phyloP scores from a whole-genome alignment of 129 eudicot species.

The Glebionis coronaria region DNA sequence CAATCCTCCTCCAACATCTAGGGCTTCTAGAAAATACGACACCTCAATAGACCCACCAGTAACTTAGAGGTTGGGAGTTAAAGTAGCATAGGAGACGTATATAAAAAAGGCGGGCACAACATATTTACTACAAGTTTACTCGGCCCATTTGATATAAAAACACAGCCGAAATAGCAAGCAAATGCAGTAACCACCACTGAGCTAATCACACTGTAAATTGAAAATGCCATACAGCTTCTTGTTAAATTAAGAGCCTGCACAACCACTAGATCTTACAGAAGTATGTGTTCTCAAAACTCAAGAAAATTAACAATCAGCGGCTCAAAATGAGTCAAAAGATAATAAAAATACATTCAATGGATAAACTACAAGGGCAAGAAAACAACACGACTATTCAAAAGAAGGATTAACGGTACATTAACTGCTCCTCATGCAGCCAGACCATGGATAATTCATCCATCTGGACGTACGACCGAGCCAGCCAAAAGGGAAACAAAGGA shows the following conservation, averaged over 20 bases:
- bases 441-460: conserved; percentile 25
- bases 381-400: neutral
- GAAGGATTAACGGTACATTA: conserved; percentile 13
- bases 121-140: too few species aligned
- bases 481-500: conserved; percentile 13
- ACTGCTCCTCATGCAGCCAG: conserved; percentile 11
- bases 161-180: neutral
- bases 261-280: neutral
- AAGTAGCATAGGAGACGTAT: too few species aligned
- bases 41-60: too few species aligned
- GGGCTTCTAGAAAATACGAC: too few species aligned
- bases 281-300: conserved; percentile 2
- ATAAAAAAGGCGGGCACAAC: too few species aligned
- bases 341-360: neutral
- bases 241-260: neutral
- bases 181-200: neutral
- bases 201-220: neutral
- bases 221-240: neutral
- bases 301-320: conserved; percentile 11
- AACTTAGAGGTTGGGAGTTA: too few species aligned
- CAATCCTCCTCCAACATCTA: too few species aligned
- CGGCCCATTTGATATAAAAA: neutral
- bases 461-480: neutral
- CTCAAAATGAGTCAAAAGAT: conserved; percentile 1
- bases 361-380: conserved; percentile 1